Evolutionary conservation across 2,329 filamentous ascomycete species (phyloP), one percentile per base, ranked within the genome.

Genomic region (Aspergillus pseudoterreus): DNA sequence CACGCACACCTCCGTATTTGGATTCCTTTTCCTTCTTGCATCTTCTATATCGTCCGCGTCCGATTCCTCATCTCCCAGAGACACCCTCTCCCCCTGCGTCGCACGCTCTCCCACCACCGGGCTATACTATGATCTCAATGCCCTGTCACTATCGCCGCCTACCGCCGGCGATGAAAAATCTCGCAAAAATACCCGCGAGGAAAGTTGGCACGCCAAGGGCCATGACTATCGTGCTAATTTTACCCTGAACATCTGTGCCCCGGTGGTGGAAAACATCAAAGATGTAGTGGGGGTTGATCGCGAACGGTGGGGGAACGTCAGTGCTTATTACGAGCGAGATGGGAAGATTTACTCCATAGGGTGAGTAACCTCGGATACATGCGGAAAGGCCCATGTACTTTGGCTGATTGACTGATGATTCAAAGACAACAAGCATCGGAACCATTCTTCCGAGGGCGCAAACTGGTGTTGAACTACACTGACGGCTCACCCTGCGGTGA

Each of bases 381-480:
- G 2, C 10, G 10, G 10, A 30, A 9, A 30, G 10, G 35, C 15
- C 6, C 39, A 22, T 42, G 4, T 22, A 19, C 14, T 21, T 42
- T 22, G 14, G 52, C 22, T 54, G 17, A 8, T 21, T 56, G 44
- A 46, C 45, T 36, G 6, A 22, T 27, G 2, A 24, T 42, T 4
- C 38, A 44, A 51, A 74, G 76, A 44, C 70, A 78, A 63, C 64
- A 74, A 65, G 70, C 74, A 38, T 69, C 75, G 0, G 62, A 74
- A 19, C 73, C 72, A 22, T 65, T 78, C 51, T 78, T 78, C 55
- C 73, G 77, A 17, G 77, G 77, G 52, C 74, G 74, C 55, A 77
- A 90, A 68, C 78, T 92, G 3, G 82, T 92, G 11, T 74, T 92
- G 17, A 87, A 90, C 64, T 92, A 92, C 69, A 85, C 81, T 0